Percentiles rank a stretch among this genome's conserved stretches.
Conservation (phyloP, 768 basidiomycete species). For the Pulveroboletus frians region DNA sequence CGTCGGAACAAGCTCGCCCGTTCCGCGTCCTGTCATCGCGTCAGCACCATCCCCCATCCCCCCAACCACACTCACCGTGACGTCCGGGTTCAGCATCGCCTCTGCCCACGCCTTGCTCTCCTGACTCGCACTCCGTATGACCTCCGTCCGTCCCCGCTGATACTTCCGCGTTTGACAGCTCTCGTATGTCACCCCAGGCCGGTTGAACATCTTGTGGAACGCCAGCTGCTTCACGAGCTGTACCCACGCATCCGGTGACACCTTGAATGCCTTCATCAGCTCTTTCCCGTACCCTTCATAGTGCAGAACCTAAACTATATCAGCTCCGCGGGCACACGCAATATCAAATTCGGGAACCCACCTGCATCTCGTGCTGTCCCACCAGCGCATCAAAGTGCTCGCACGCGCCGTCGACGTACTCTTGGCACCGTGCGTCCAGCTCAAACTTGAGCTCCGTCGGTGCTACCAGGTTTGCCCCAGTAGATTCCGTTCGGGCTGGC, state of each 20-base stretch:
- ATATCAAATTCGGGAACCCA: conserved; percentile 28
- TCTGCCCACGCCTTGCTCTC: conserved; percentile 85
- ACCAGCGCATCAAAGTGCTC: conserved; percentile 72
- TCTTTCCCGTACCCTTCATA: conserved; percentile 89
- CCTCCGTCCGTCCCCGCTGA: conserved; percentile 88
- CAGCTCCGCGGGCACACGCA: conserved; percentile 1
- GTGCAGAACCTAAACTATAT: conserved; percentile 56
- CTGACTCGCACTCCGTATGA: conserved; percentile 78
- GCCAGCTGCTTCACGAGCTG: conserved; percentile 97
- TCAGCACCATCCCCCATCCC: neutral
- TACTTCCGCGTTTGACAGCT: conserved; percentile 91
- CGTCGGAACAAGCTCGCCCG: conserved; percentile 65
- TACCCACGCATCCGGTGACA: conserved; percentile 91
- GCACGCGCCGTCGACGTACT: conserved; percentile 55
- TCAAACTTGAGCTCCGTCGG: conserved; percentile 71
- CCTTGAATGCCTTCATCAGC: conserved; percentile 73
- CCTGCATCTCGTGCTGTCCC: conserved; percentile 72
- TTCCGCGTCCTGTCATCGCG: conserved; percentile 40
- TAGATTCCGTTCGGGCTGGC: conserved; percentile 35
- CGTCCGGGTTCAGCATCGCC: conserved; percentile 68
- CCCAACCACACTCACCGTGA: conserved; percentile 36
- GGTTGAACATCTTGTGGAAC: conserved; percentile 76
- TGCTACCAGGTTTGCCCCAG: conserved; percentile 38
- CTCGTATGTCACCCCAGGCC: conserved; percentile 86
- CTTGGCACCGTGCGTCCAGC: conserved; percentile 49